phyloP scores from a whole-genome alignment of 208 protist species.

The Wallacemonas sp. region DNA sequence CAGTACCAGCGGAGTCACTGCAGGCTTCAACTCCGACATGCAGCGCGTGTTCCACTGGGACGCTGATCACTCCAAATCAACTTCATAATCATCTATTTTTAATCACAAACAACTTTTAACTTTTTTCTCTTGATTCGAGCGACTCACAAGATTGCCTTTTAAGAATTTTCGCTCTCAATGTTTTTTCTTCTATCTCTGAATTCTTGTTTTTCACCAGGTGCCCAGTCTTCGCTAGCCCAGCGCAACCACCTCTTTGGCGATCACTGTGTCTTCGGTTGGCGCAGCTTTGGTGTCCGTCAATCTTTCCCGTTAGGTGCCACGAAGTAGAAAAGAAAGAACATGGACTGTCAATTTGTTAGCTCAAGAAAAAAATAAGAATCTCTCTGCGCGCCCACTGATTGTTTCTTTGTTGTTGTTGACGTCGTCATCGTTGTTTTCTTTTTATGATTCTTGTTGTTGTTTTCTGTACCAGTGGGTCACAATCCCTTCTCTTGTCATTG shows the following conservation, averaged over 20 bases:
- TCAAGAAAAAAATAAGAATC: slow-evolving; percentile 1
- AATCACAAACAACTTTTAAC: slow-evolving; percentile 1
- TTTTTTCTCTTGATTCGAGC: no score
- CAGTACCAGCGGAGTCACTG: no score
- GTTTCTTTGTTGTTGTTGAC: neutral
- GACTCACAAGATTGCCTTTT: no score
- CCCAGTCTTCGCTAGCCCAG: no score
- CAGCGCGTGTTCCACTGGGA: no score
- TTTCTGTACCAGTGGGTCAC: slow-evolving; percentile 1
- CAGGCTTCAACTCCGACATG: no score
- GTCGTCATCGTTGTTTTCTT: slow-evolving; percentile 4
- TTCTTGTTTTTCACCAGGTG: no score
- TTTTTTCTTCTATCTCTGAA: no score
- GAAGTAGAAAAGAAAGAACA: neutral
- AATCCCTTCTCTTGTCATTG: slow-evolving; percentile 2
- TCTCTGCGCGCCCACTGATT: neutral
- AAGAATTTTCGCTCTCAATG: no score
- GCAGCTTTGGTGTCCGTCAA: neutral
- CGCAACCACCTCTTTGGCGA: no score
- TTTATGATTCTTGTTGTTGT: neutral
- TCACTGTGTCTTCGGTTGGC: neutral
- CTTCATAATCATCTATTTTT: no score
- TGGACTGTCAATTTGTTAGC: neutral
- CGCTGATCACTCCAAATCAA: no score
- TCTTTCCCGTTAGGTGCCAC: neutral